A percentile compares a stretch with the other conserved stretches of the same genome.
These are phyloP conservation scores for Lignosus rhinocerotis DNA, from an alignment of 1,284 basidiomycete species.

Conservation along the genomic window DNA sequence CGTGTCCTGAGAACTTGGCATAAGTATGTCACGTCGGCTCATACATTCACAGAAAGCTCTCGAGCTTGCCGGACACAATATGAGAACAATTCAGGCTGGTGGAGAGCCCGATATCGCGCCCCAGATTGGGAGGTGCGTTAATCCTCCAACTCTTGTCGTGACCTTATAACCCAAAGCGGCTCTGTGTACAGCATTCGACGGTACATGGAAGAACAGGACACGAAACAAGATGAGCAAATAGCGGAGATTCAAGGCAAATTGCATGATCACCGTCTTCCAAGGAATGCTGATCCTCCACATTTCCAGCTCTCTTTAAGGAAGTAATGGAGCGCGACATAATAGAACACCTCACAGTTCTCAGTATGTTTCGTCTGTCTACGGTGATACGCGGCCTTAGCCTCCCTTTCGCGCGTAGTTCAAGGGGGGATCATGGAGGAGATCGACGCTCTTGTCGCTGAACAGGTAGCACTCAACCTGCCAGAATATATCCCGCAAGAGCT, in stretches of 20 bases:
- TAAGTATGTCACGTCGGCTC: neutral
- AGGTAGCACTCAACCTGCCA: constrained; percentile 46
- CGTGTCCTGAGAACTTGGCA: neutral
- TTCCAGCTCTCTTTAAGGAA: neutral
- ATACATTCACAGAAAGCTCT: neutral
- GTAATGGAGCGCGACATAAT: constrained; percentile 33
- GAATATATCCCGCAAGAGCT: constrained; percentile 45
- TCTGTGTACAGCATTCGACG: neutral
- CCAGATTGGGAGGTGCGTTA: neutral
- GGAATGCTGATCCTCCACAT: neutral
- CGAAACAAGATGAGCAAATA: neutral
- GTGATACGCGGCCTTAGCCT: neutral
- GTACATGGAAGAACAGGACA: neutral
- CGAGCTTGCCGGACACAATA: neutral
- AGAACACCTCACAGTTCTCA: constrained; percentile 43
- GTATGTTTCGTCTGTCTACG: constrained; percentile 29
- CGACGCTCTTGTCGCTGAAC: constrained; percentile 45
- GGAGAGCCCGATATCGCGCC: neutral
- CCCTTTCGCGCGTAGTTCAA: constrained; percentile 37
- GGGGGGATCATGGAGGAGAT: constrained; percentile 45
- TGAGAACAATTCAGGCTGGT: neutral
- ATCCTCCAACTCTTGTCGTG: neutral
- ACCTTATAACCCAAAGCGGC: neutral
- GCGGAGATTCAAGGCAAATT: neutral
- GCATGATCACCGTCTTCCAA: no score